Base-by-base conservation (phyloP, 306 rosid species). In the Glycine tomentella region DNA sequence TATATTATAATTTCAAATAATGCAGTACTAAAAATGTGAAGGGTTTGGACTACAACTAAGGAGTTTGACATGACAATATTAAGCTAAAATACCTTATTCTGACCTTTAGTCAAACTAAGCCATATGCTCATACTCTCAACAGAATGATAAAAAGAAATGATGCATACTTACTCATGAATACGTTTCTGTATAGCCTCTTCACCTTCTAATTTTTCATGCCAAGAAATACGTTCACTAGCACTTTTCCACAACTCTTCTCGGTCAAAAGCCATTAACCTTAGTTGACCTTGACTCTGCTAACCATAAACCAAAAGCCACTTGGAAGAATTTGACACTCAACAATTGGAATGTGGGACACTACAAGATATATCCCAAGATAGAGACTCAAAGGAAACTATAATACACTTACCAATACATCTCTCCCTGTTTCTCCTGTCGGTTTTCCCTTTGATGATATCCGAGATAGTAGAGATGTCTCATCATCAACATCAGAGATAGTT, bases 111-210 rank as follows among this genome's bases (percentile, higher is more conserved):
- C 69, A 44, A 73, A 40, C 69, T 72, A 81, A 70, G 77, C 17
- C n/a, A n/a, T n/a, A 79, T 34, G 71, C 46, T 33, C 4, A 12
- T 14, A 9, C 20, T 34, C 80, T 25, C 66, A 65, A 80, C 72
- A 57, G 72, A 86, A 75, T 38, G 56, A 75, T 70, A 61, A 64
- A 36, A 66, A 76, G 74, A 77, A 83, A 78, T 38, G 57, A 69
- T 10, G 68, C 55, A 64, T 82, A 83, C 99, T 86, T 87, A 95
- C 99, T 95, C 99, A 20, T 93, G 99, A 62, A 95, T 88, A 62
- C 96, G 98, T 74, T 90, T 91, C 87, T 95, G 99, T 67, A 91
- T 85, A 75, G 86, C 92, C 83, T 92, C 99, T 86, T 95, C 99
- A 64, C 92, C 98, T 86, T 93, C 98, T 80, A 95, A 72, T 48